Base-by-base conservation (phyloP, 1,284 basidiomycete genomes). In the Ustilago tritici region DNA sequence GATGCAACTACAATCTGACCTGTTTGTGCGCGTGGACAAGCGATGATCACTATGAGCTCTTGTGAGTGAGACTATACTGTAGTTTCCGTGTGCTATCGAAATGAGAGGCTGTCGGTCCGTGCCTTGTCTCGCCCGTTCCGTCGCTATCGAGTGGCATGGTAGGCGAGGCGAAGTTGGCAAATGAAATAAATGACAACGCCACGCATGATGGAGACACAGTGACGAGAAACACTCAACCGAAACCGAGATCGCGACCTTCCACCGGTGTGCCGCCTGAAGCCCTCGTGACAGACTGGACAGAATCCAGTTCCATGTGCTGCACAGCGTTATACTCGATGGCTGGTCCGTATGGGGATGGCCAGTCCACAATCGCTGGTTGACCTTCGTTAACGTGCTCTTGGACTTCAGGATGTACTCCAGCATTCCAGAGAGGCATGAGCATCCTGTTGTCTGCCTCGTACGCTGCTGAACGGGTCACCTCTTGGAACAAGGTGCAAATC, bases 71-170 rank as follows among this genome's bases (percentile, higher is more conserved):
- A 28, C 23, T 28, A 28, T 28, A 28, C 23, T 28, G 3, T 28
- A 28, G 3, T 28, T 28, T 28, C 43, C 8, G n/a, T 19, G 43
- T 7, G 43, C 5, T 11, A 46, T 17, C 9, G n/a, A 19, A 19
- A 46, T 46, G 43, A 46, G 43, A 19, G 8, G 43, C 40, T 46
- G 56, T 57, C 56, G 56, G 46, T 57, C 46, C 28, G 32, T 49
- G 43, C 43, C 56, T 43, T 35, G 43, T 19, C 19, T 19, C 15
- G n/a, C 43, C 43, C 6, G n/a, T 50, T 50, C 49, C 49, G 49
- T 50, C 49, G 28, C 49, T 50, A 50, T 50, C 49, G 49, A 50
- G 23, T 28, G 23, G 23, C 23, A 28, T 28, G 23, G 23, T 28
- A 28, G 23, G 23, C 23, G 3, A 28, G 23, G 23, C 23, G 23